A percentile compares a stretch with the other conserved stretches of the same genome.
Evolutionary conservation across 495 filamentous ascomycete species (phyloP).

Genomic region (Penicillium alfredii): DNA sequence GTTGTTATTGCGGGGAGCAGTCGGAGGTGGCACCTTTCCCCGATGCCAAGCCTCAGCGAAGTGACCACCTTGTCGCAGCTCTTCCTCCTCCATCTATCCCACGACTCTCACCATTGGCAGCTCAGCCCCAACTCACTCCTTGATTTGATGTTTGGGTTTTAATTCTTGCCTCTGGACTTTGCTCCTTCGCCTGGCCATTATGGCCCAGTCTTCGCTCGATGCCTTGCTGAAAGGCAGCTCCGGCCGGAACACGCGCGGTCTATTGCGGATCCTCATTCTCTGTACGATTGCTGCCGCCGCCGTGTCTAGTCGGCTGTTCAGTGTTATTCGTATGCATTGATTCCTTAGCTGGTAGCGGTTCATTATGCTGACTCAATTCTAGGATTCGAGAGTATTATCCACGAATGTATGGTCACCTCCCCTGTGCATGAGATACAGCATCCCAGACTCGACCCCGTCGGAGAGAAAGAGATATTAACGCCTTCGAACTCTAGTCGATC

Average conservation of each 20-base stretch:
- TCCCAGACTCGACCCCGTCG: slow-evolving; percentile 7
- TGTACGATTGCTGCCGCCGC: slow-evolving; percentile 87
- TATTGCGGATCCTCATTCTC: slow-evolving; percentile 89
- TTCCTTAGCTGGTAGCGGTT: background rate
- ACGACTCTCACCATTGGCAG: slow-evolving; percentile 22
- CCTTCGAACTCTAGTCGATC: slow-evolving; percentile 64
- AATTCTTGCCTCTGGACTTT: slow-evolving; percentile 26
- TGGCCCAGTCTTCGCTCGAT: slow-evolving; percentile 49
- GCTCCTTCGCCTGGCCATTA: slow-evolving; percentile 39
- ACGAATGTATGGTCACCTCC: slow-evolving; percentile 74
- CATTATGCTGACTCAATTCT: slow-evolving; percentile 11
- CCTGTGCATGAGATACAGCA: slow-evolving; percentile 2
- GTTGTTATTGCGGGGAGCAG: slow-evolving; percentile 28
- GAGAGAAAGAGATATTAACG: slow-evolving; percentile 17
- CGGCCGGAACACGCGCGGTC: slow-evolving; percentile 69
- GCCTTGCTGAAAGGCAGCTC: slow-evolving; percentile 61
- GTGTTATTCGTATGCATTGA: slow-evolving; percentile 78
- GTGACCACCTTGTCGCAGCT: slow-evolving; percentile 48
- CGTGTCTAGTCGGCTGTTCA: slow-evolving; percentile 91
- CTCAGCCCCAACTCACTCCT: slow-evolving; percentile 34
- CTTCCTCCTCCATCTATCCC: slow-evolving; percentile 26
- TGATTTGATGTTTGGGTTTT: slow-evolving; percentile 27
- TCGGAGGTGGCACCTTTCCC: slow-evolving; percentile 29
- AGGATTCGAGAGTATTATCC: slow-evolving; percentile 99
- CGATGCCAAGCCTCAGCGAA: slow-evolving; percentile 31